phyloP scores from a whole-genome alignment of 2,329 filamentous ascomycete species.

The Coleophoma eucalyptorum region DNA sequence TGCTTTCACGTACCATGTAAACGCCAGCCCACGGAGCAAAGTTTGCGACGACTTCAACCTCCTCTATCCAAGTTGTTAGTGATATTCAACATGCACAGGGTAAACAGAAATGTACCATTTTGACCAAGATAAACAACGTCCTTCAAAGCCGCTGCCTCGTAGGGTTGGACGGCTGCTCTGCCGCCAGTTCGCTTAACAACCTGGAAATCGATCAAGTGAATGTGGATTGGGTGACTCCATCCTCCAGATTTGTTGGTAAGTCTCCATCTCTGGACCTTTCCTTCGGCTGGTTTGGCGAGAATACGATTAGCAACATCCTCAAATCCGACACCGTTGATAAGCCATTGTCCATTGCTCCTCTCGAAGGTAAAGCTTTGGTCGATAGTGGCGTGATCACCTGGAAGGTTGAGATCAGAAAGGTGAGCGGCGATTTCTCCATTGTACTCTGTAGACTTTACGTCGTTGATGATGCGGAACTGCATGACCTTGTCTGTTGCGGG shows the following conservation, averaged over 20 bases:
- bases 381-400: constrained; percentile 29
- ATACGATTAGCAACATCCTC: constrained; percentile 42
- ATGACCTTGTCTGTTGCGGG: constrained; percentile 47
- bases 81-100: neutral
- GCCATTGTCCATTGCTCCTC: constrained; percentile 39
- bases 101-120: constrained; percentile 17
- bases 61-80: constrained; percentile 30
- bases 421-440: constrained; percentile 28
- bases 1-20: constrained; percentile 27
- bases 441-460: constrained; percentile 13
- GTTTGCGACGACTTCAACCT: constrained; percentile 43
- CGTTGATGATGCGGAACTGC: constrained; percentile 33
- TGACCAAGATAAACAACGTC: constrained; percentile 52
- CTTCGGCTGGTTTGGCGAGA: constrained; percentile 41
- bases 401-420: constrained; percentile 35
- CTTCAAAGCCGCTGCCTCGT: constrained; percentile 52
- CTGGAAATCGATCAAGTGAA: constrained; percentile 56
- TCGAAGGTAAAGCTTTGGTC: constrained; percentile 43
- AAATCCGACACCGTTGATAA: constrained; percentile 47
- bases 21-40: constrained; percentile 50
- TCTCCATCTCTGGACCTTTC: constrained; percentile 39
- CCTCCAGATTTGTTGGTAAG: constrained; percentile 13
- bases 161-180: constrained; percentile 31
- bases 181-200: constrained; percentile 44
- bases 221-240: constrained; percentile 35